Evolutionary conservation across 1,139 yeast species (phyloP).

Genomic region (Protomyces pachydermus): DNA sequence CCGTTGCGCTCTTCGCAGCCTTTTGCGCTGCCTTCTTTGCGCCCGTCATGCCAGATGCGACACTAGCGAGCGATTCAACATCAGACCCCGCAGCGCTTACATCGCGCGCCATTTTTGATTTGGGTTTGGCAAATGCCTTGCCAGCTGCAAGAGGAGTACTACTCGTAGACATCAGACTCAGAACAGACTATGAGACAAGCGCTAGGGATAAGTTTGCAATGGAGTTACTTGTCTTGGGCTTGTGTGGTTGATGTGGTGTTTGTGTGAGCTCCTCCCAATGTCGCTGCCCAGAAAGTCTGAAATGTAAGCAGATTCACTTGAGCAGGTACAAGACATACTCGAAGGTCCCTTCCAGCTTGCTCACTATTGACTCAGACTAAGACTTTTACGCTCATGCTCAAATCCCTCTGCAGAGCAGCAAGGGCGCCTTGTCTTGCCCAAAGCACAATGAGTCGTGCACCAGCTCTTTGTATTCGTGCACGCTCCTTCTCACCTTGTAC

Average conservation of each 20-base stretch:
- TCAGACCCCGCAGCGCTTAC: background rate
- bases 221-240: too few relatives aligned
- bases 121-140: background rate
- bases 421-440: background rate
- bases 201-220: too few relatives aligned
- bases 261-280: background rate
- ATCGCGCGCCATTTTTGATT: background rate
- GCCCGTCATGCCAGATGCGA: background rate
- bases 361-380: too few relatives aligned
- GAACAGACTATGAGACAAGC: too few relatives aligned
- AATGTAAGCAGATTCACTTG: background rate
- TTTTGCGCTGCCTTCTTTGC: background rate
- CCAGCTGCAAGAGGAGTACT: background rate
- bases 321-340: too few relatives aligned
- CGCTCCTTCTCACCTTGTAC: background rate
- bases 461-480: background rate
- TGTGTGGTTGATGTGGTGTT: too few relatives aligned
- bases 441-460: background rate
- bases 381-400: background rate
- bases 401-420: background rate
- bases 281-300: background rate
- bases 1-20: conserved; percentile 2
- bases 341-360: too few relatives aligned
- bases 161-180: background rate
- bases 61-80: background rate